These are phyloP conservation scores for Sclerotinia spermophila DNA, from an alignment of 2,329 filamentous ascomycete genomes.

Conservation along the genomic window DNA sequence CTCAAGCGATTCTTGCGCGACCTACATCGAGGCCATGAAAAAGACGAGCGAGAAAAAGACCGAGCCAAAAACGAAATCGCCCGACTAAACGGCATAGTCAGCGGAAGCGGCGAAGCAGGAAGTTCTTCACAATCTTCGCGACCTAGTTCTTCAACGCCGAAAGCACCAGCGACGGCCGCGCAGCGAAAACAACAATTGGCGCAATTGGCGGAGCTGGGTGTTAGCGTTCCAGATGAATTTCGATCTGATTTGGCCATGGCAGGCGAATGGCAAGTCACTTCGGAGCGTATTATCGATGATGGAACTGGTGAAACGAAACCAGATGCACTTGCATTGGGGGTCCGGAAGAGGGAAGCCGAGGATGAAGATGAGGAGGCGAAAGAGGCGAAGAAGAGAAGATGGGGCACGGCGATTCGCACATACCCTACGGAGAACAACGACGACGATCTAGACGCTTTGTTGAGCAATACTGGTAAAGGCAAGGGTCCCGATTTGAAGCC, in stretches of 20 bases:
- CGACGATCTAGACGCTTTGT: slow-evolving; percentile 41
- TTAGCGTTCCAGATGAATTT: slow-evolving; percentile 76
- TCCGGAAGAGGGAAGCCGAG: slow-evolving; percentile 59
- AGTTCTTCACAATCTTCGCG: slow-evolving; percentile 30
- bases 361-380: slow-evolving; percentile 60
- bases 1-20: slow-evolving; percentile 88
- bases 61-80: slow-evolving; percentile 81
- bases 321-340: slow-evolving; percentile 47
- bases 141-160: slow-evolving; percentile 34
- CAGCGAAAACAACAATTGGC: slow-evolving; percentile 81
- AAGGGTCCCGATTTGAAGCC: slow-evolving; percentile 28
- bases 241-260: slow-evolving; percentile 79
- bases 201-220: slow-evolving; percentile 82
- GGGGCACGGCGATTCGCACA: slow-evolving; percentile 37
- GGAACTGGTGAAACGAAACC: slow-evolving; percentile 44
- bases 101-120: slow-evolving; percentile 38
- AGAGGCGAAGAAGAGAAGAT: slow-evolving; percentile 54
- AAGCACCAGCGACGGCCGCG: slow-evolving; percentile 46
- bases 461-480: slow-evolving; percentile 34
- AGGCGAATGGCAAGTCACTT: slow-evolving; percentile 77
- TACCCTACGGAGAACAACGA: slow-evolving; percentile 36
- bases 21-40: slow-evolving; percentile 79
- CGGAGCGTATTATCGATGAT: slow-evolving; percentile 36
- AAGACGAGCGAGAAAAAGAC: slow-evolving; percentile 75
- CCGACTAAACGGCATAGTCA: slow-evolving; percentile 73